Base-by-base conservation (phyloP, 2,329 filamentous ascomycete genomes). In the Fusarium sororula region DNA sequence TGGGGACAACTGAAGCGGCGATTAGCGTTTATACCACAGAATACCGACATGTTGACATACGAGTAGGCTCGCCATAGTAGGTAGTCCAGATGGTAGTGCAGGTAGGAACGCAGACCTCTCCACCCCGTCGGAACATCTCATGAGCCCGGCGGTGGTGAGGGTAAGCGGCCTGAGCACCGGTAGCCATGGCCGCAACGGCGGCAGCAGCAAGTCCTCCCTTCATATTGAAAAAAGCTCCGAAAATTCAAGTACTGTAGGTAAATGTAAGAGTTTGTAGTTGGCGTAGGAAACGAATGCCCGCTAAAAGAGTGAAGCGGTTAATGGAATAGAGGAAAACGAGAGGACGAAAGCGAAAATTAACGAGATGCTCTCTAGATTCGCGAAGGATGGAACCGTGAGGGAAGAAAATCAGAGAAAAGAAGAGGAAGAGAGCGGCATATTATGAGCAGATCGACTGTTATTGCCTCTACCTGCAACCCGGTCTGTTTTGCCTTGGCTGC, bases 261-360 rank as follows among this genome's bases (percentile, higher is more conserved):
- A 66, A 66, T 56, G 80, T 60, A 32, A 60, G 70, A 63, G 61
- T 59, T 63, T 69, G 42, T 71, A 74, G 71, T 79, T 73, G 76
- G 58, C 59, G 51, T 74, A 67, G 71, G 71, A 80, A 92, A 93
- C 85, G 91, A 93, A 87, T 91, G 92, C 90, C 93, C 93, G 93
- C 93, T 95, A 86, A 95, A 94, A 83, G 93, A 94, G 91, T 94
- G 92, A 94, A 94, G 92, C 92, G 91, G 91, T 92, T 77, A 80
- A 84, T 87, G 81, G 78, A 78, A 72, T 76, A 80, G 74, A 81
- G 78, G 79, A 82, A 50, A 86, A 85, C 82, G 82, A 85, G 84
- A 85, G 80, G 84, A 85, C 83, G 85, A 87, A 87, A 87, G 85
- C 83, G 83, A 81, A 78, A 77, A 68, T 75, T 73, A 74, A 81